Conservation (phyloP, 2,329 filamentous ascomycete species). For the Emydomyces testavorans region DNA sequence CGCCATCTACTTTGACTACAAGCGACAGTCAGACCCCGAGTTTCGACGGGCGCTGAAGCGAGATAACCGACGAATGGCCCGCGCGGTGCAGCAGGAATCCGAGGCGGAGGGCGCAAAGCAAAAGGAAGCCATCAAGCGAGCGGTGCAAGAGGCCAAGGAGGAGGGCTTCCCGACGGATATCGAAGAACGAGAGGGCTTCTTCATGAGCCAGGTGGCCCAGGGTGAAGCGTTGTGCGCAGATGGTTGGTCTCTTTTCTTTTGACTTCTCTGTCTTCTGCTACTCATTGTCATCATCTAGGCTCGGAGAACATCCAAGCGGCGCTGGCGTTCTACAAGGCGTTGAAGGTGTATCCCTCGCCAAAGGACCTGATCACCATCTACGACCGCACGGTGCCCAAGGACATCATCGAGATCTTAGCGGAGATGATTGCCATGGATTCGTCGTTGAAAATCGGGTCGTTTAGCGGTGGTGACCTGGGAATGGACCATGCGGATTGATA, state of each 20-base stretch:
- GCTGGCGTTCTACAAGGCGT: conserved; percentile 91
- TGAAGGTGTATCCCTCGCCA: conserved; percentile 95
- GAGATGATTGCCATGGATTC: conserved; percentile 96
- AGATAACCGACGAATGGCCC: conserved; percentile 38
- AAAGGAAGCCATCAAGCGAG: conserved; percentile 58
- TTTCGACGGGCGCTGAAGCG: conserved; percentile 49
- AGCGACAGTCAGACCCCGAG: conserved; percentile 50
- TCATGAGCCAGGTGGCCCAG: conserved; percentile 86
- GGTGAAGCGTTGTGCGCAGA: conserved; percentile 76
- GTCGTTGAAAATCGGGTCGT: conserved; percentile 50
- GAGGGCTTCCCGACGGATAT: conserved; percentile 84
- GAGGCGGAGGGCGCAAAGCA: conserved; percentile 37
- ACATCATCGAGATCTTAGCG: conserved; percentile 87
- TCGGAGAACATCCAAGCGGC: conserved; percentile 60
- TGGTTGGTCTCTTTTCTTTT: conserved; percentile 46
- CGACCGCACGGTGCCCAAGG: conserved; percentile 97
- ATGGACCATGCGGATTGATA: conserved; percentile 22
- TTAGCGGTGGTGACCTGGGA: conserved; percentile 26
- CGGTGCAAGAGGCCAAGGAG: conserved; percentile 70
- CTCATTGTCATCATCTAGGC: conserved; percentile 20
- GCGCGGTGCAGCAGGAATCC: conserved; percentile 38
- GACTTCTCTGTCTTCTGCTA: not conserved
- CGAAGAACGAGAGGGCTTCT: conserved; percentile 90
- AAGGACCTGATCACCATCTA: conserved; percentile 91
- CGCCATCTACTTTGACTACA: conserved; percentile 56